These are phyloP conservation scores for Globisporangium rhizosaccharum DNA, from an alignment of 352 stramenopile species.

Conservation along the genomic window DNA sequence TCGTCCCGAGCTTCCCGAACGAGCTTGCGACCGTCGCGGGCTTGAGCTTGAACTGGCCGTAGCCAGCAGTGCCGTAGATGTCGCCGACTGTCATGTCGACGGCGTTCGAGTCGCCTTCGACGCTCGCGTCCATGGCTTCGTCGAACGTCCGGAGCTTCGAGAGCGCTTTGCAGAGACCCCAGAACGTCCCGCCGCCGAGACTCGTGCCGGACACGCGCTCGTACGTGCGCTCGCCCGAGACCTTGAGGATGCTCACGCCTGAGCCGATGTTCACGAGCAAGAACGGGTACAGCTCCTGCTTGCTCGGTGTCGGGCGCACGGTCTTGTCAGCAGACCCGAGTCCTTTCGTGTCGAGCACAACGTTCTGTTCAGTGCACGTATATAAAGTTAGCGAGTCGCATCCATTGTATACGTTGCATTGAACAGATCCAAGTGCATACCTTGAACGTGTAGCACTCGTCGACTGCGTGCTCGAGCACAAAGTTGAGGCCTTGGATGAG, in stretches of 20 bases:
- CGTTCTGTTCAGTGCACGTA: conserved; percentile 22
- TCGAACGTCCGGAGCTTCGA: conserved; percentile 83
- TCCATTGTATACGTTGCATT: not conserved
- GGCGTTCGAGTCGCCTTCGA: conserved; percentile 56
- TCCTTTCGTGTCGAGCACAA: conserved; percentile 51
- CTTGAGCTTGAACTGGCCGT: conserved; percentile 87
- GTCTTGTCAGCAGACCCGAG: conserved; percentile 55
- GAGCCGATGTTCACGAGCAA: conserved; percentile 97
- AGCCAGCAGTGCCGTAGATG: conserved; percentile 94
- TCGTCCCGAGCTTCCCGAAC: conserved; percentile 93
- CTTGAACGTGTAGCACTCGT: conserved; percentile 96
- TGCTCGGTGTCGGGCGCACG: conserved; percentile 47
- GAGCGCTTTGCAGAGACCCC: conserved; percentile 92
- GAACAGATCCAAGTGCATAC: conserved; percentile 15
- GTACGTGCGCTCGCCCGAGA: conserved; percentile 86
- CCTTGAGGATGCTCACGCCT: conserved; percentile 95
- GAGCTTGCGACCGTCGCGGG: conserved; percentile 90
- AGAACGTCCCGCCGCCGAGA: conserved; percentile 97
- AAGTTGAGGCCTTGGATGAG: conserved; percentile 97
- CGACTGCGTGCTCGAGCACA: conserved; percentile 86
- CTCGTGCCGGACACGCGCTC: conserved; percentile 96
- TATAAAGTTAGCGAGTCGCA: too few relatives aligned
- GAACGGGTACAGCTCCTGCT: conserved; percentile 89
- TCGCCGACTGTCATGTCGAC: conserved; percentile 97
- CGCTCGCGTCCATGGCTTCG: conserved; percentile 70